Base-by-base conservation (phyloP, 371 early-diverging fungal genomes). In the Mortierella sp. region DNA sequence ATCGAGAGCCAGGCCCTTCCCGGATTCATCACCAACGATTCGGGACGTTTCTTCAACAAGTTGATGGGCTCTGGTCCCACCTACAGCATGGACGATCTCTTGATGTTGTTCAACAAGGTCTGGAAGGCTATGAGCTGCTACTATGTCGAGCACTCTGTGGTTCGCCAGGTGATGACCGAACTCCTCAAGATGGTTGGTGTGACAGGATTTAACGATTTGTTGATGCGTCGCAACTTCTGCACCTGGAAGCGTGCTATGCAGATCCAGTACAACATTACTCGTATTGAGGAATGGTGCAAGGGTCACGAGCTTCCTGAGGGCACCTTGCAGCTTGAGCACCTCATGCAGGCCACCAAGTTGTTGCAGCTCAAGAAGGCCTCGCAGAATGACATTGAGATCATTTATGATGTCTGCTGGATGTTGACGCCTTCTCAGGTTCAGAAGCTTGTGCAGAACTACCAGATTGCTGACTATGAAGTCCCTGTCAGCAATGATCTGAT, bases 241-340 rank as follows among this genome's bases (percentile, higher is more conserved):
- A 91, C 92, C 21, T 93, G 94, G 93, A 92, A 93, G 74, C 87
- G 94, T 71, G 88, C 88, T 25, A 96, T 97, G 91, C 97, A 97
- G 85, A 95, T 97, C 68, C 97, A 97, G 82, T 97, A 96, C 86
- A 97, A 97, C 72, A 90, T 96, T 51, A 93, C 95, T 11, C 89
- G 96, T 23, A 81, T 97, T 58, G 95, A 96, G 80, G 98, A 97
- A 82, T 97, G 98, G 98, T 96, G 96, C 86, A 93, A 92, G 85
- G 72, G 88, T 19, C 95, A 96, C 79, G 91, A 89, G 47, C 90
- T 95, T 23, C 76, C 89, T 18, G 95, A 96, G 72, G 89, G 92
- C 18, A 91, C 94, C 0, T 86, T 91, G 56, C 95, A 97, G 72
- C 82, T 96, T 7, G 96, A 96, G 70, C 93, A 92, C 60, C 84